phyloP scores from a whole-genome alignment of 805 yeast species.

The Wickerhamiella cacticola region DNA sequence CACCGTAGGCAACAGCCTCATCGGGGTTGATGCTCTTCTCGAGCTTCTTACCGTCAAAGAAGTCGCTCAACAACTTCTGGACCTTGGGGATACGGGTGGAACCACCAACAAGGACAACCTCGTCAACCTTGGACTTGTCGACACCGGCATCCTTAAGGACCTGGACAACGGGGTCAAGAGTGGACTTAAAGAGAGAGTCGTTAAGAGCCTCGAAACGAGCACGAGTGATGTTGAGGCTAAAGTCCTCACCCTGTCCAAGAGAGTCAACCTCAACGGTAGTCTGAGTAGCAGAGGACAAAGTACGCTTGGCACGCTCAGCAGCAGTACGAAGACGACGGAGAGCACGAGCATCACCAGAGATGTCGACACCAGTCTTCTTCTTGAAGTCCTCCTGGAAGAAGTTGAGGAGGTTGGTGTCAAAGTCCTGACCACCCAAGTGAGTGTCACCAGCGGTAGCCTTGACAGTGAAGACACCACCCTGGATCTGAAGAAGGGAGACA shows the following conservation, averaged over 20 bases:
- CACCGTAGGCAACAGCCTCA: slow-evolving; percentile 99
- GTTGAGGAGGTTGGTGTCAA: slow-evolving; percentile 90
- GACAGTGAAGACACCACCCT: slow-evolving; percentile 94
- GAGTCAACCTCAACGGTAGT: slow-evolving; percentile 94
- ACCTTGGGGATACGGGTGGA: slow-evolving; percentile 97
- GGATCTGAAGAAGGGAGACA: slow-evolving; percentile 84
- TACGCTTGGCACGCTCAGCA: slow-evolving; percentile 98
- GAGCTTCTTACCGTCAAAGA: slow-evolving; percentile 96
- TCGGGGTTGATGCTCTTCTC: slow-evolving; percentile 95
- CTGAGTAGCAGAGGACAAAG: slow-evolving; percentile 90
- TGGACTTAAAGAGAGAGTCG: slow-evolving; percentile 85
- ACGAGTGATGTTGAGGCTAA: slow-evolving; percentile 91
- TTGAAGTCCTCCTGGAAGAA: slow-evolving; percentile 92
- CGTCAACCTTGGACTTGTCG: slow-evolving; percentile 82
- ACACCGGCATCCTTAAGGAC: slow-evolving; percentile 82
- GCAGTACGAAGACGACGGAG: slow-evolving; percentile 98
- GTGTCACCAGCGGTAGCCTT: slow-evolving; percentile 90
- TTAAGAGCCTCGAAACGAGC: slow-evolving; percentile 96
- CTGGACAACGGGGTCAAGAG: slow-evolving; percentile 90
- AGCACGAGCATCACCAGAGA: slow-evolving; percentile 89
- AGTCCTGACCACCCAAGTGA: slow-evolving; percentile 97
- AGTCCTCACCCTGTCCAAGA: slow-evolving; percentile 86
- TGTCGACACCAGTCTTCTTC: slow-evolving; percentile 95
- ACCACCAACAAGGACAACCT: slow-evolving; percentile 94
- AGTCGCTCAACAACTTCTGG: slow-evolving; percentile 89